Percentiles rank a stretch among this genome's conserved stretches.
These are phyloP conservation scores for Akebia trifoliata DNA, from an alignment of 164 flowering plant genomes.

Conservation along the genomic window DNA sequence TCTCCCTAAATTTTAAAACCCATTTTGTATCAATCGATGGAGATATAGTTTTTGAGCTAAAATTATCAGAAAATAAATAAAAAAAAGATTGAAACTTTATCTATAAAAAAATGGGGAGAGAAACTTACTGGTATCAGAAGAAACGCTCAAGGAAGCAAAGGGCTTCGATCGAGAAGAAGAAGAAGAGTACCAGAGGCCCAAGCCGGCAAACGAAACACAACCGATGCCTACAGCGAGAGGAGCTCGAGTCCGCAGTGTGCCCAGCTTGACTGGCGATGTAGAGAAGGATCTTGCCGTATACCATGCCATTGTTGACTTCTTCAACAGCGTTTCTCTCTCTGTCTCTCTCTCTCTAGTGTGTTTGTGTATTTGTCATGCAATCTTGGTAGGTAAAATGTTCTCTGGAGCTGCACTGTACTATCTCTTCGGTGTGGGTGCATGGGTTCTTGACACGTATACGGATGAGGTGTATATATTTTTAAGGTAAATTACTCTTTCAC, in stretches of 20 bases:
- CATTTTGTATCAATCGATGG: background rate
- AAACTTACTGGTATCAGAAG: conserved; percentile 30
- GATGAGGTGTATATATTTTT: too few species aligned
- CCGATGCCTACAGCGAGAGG: conserved; percentile 45
- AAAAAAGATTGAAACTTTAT: background rate
- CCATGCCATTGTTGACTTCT: conserved; percentile 59
- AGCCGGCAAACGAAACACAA: conserved; percentile 43
- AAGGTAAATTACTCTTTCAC: too few species aligned
- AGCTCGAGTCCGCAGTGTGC: conserved; percentile 34
- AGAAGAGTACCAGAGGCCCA: conserved; percentile 33
- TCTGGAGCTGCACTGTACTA: too few species aligned
- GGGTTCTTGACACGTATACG: too few species aligned
- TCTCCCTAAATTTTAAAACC: background rate
- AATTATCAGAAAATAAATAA: background rate
- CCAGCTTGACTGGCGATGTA: conserved; percentile 39
- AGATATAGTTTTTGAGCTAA: background rate
- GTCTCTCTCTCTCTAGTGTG: background rate
- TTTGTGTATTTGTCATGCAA: background rate
- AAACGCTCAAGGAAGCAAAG: conserved; percentile 45
- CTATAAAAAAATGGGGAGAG: background rate
- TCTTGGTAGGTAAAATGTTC: too few species aligned
- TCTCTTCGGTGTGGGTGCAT: too few species aligned
- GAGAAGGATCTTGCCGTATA: conserved; percentile 34
- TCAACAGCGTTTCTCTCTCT: background rate
- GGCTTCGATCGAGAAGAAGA: conserved; percentile 16